Percentiles rank a stretch among this genome's conserved stretches.
phyloP scores from a whole-genome alignment of 148 eudicot genomes.

The Polygonum maritimum region DNA sequence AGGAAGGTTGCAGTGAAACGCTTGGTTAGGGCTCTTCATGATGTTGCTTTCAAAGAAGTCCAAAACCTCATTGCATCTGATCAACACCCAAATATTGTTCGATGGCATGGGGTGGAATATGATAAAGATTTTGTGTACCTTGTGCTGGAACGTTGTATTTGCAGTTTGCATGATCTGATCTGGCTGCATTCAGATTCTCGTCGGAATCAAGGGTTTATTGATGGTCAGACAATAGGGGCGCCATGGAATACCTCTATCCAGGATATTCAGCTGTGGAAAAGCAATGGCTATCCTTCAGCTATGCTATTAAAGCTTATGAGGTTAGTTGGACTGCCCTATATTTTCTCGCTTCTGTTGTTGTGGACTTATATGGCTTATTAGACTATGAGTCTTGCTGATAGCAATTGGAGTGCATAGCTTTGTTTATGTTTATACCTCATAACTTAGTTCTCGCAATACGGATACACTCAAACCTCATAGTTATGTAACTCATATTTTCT shows the following conservation, averaged over 20 bases:
- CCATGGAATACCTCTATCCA: neutral
- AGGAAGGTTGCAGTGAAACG: slow-evolving; percentile 95
- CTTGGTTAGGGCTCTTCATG: slow-evolving; percentile 77
- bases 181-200: slow-evolving; percentile 23
- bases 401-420: neutral
- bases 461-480: neutral
- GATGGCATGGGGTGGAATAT: slow-evolving; percentile 87
- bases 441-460: neutral
- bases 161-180: slow-evolving; percentile 68
- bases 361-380: neutral
- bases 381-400: neutral
- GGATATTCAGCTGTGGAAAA: slow-evolving; percentile 55
- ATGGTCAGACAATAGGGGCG: neutral
- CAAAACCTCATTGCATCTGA: slow-evolving; percentile 94
- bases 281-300: slow-evolving; percentile 76
- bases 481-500: neutral
- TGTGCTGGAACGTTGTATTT: slow-evolving; percentile 73
- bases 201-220: neutral
- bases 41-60: slow-evolving; percentile 85
- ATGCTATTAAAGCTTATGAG: slow-evolving; percentile 76
- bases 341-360: slow-evolving; percentile 5
- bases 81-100: slow-evolving; percentile 77
- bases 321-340: slow-evolving; percentile 28
- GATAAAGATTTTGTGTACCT: slow-evolving; percentile 86
- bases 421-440: neutral